Conservation (phyloP, 2,329 filamentous ascomycete species). For the Pleoardoris graminearum region DNA sequence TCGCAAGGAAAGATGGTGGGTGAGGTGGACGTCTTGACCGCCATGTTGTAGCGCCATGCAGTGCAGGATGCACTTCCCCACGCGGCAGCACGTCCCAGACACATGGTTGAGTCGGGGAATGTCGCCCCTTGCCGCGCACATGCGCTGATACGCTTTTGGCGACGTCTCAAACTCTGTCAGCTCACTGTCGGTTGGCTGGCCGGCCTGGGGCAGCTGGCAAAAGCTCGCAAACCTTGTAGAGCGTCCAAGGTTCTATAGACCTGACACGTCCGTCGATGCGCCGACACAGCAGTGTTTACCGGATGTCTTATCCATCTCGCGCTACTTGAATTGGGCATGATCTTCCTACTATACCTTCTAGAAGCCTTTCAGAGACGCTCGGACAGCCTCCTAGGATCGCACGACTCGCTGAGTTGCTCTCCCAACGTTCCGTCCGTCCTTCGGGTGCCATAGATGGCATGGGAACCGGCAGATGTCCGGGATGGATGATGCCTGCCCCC, state of each 20-base stretch:
- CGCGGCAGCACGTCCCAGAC: constrained; percentile 21
- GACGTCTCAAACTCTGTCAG: constrained; percentile 9
- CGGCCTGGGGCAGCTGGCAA: background rate
- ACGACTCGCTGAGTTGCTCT: constrained; percentile 17
- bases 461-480: constrained; percentile 28
- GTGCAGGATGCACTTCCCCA: constrained; percentile 27
- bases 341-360: constrained; percentile 18
- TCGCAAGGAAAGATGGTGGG: background rate
- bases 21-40: constrained; percentile 17
- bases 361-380: constrained; percentile 37
- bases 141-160: background rate
- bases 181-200: background rate
- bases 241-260: background rate
- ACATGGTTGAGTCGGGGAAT: constrained; percentile 21
- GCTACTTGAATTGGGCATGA: constrained; percentile 6
- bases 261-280: background rate
- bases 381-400: constrained; percentile 22
- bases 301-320: constrained; percentile 3
- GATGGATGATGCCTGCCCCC: constrained; percentile 22
- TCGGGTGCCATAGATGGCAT: constrained; percentile 15
- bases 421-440: constrained; percentile 19
- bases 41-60: constrained; percentile 12
- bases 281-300: background rate
- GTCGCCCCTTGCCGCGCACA: constrained; percentile 9
- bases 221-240: constrained; percentile 2